Base-by-base conservation (phyloP, 2,329 filamentous ascomycete species). In the Fusarium sp. region DNA sequence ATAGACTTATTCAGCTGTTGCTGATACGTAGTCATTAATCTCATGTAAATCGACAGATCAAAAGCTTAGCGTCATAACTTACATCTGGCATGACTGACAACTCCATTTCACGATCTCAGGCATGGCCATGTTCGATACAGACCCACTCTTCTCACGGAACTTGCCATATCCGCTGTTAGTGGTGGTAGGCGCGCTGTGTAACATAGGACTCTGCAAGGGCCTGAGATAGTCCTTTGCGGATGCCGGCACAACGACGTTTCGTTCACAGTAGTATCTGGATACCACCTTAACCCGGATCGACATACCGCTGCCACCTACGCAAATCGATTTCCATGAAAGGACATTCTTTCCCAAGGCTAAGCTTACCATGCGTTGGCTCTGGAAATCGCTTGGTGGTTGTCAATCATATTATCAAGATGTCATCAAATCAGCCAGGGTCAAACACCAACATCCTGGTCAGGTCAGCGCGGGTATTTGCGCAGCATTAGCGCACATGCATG, bases 401-500 rank as follows among this genome's bases (percentile, higher is more conserved):
- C 22, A 58, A 75, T 69, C 67, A 66, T 55, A 74, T 70, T 12
- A 31, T 31, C 44, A 63, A 73, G 39, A 76, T 69, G 61, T 60
- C 57, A 66, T 67, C 55, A 54, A 66, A 58, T 33, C 41, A 58
- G 44, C 48, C 47, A 20, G 51, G 38, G 54, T 54, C 49, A 60
- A 52, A 57, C 36, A 52, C 38, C 41, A 42, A n/a, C 26, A 59
- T 47, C 71, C 71, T 70, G 36, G 69, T 35, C 66, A 49, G 26
- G 36, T 35, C 47, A 47, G 35, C 55, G 38, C 68, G 49, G 51
- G 38, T 64, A 61, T 63, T 52, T 58, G 58, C 39, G 39, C 44
- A 52, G 65, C 55, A 28, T 38, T 47, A 47, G 70, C 69, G 60
- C 41, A 55, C 42, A 48, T 56, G 48, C 55, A 68, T 36, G 33